Percentiles rank a stretch among this genome's conserved stretches.
Conservation (phyloP, 2,329 filamentous ascomycete species). For the Botryotinia globosa region DNA sequence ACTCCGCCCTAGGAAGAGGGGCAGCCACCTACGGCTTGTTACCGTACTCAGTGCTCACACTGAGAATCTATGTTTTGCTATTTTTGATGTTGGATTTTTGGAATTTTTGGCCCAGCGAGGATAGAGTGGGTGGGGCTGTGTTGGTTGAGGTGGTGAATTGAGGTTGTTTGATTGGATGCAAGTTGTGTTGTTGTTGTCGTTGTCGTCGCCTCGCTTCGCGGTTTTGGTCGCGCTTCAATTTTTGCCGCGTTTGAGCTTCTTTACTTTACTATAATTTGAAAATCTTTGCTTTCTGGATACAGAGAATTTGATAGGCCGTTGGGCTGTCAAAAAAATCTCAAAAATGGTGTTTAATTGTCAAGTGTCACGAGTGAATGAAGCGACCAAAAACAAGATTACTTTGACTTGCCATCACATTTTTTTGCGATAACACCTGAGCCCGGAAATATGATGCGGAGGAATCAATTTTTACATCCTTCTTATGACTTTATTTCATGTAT, state of each 20-base stretch:
- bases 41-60: neutral
- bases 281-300: neutral
- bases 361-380: neutral
- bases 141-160: conserved; percentile 33
- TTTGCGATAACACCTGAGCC: neutral
- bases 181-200: neutral
- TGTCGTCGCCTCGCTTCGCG: neutral
- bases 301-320: accelerated
- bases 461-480: too few relatives aligned
- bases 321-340: neutral
- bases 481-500: too few relatives aligned
- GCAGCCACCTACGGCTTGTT: neutral
- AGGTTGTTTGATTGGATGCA: conserved; percentile 25
- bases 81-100: neutral
- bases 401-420: neutral
- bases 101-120: conserved; percentile 22
- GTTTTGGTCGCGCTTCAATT: neutral
- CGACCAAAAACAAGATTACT: neutral
- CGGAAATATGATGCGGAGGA: too few relatives aligned
- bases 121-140: conserved; percentile 39
- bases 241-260: neutral
- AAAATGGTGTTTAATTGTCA: too few relatives aligned
- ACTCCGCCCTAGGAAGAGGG: neutral
- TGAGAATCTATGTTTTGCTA: neutral
- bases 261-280: neutral